Percentiles rank a stretch among this genome's conserved stretches.
Evolutionary conservation across 257 asterid species (phyloP).

Genomic region (Sherardia arvensis): DNA sequence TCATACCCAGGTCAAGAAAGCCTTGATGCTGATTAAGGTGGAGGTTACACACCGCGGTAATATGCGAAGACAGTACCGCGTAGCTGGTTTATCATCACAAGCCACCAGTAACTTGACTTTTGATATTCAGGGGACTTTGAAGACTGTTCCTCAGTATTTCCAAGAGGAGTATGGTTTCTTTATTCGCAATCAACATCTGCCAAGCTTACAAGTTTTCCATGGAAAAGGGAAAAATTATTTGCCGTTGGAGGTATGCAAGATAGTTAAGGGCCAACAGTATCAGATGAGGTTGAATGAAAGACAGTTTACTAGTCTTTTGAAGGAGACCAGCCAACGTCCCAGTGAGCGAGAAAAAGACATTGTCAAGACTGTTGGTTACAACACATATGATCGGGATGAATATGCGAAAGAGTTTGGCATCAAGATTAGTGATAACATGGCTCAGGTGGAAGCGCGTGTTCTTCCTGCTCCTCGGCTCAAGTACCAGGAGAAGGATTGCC

Average conservation of each 20-base stretch:
- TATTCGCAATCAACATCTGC: constrained; percentile 71
- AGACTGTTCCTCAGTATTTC: constrained; percentile 77
- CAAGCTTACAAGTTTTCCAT: constrained; percentile 93
- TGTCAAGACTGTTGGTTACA: constrained; percentile 81
- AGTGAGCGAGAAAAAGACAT: constrained; percentile 67
- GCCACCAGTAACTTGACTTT: constrained; percentile 83
- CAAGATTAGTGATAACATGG: constrained; percentile 75
- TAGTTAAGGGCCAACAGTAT: constrained; percentile 90
- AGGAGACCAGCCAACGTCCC: constrained; percentile 96
- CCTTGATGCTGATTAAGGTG: constrained; percentile 87
- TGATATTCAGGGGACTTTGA: constrained; percentile 84
- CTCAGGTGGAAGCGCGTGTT: constrained; percentile 96
- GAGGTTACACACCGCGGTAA: constrained; percentile 97
- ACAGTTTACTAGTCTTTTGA: constrained; percentile 82
- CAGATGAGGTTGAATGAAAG: constrained; percentile 85
- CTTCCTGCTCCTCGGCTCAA: constrained; percentile 92
- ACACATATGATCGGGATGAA: constrained; percentile 69
- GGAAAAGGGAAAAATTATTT: constrained; percentile 73
- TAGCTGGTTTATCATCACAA: constrained; percentile 85
- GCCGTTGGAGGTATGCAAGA: constrained; percentile 99
- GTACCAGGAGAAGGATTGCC: constrained; percentile 85
- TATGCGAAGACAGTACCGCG: constrained; percentile 89
- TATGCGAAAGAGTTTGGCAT: constrained; percentile 92
- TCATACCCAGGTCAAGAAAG: constrained; percentile 76
- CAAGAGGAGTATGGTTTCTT: constrained; percentile 70